Evolutionary conservation across 73 alveolate genomes (phyloP).

Genomic region (Symbiodinium pilosum): DNA sequence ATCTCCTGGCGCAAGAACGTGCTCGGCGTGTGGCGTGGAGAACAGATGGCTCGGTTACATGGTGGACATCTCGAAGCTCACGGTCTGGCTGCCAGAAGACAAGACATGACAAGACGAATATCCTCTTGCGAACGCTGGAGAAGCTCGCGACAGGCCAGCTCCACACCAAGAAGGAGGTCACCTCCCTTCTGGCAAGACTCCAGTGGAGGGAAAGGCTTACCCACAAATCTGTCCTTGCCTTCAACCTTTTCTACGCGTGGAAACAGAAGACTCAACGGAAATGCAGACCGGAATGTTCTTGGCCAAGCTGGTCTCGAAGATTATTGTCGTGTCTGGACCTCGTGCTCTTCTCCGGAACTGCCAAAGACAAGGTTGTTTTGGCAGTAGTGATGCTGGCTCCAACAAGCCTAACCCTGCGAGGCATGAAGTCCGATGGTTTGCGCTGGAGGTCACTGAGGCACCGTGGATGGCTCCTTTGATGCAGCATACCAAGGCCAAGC

Average conservation of each 20-base stretch:
- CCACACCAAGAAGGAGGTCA: background rate
- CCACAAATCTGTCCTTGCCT: background rate
- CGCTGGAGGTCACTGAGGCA: background rate
- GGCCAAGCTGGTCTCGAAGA: background rate
- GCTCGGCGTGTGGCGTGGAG: background rate
- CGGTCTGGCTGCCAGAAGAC: no score
- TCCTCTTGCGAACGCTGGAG: background rate
- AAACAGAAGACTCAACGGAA: background rate
- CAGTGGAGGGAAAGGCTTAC: background rate
- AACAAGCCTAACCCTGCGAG: background rate
- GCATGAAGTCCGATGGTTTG: background rate
- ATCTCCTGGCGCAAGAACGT: constrained; percentile 3
- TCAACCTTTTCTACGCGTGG: background rate
- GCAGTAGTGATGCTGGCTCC: background rate
- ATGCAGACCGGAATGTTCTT: background rate
- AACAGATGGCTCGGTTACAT: background rate
- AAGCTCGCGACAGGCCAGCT: background rate
- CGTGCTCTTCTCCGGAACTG: background rate
- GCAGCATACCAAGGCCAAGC: background rate
- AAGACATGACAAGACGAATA: background rate
- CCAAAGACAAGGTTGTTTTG: background rate
- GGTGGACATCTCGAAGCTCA: background rate
- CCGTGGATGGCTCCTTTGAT: background rate
- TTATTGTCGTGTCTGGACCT: background rate
- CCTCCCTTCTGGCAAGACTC: background rate